Evolutionary conservation across 352 stramenopile species (phyloP), one percentile per base, ranked within the genome.

Genomic region (Pythium aquatile): DNA sequence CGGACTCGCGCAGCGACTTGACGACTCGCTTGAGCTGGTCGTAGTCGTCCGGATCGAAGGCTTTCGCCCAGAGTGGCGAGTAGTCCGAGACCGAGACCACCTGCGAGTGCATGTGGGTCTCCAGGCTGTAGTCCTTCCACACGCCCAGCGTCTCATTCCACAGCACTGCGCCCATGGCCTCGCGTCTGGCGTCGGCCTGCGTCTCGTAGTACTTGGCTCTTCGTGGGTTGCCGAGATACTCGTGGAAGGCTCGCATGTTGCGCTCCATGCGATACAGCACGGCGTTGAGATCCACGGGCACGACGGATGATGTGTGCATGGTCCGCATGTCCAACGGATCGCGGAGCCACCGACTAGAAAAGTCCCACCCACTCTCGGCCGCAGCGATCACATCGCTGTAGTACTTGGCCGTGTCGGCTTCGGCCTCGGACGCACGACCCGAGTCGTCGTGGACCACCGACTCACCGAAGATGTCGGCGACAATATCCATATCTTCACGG

Each of bases 341-440:
- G 39, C 73, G 65, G 10, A 96, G 59, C 90, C 90, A 97, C 24
- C 90, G 83, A 55, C 84, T 95, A 62, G 79, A 93, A 58, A 97
- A 97, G 66, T 97, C 90, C 90, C 90, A 97, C 1, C 90, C 90
- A n/a, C 83, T 94, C 72, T 96, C 90, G 7, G 90, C 85, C 14
- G 83, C 90, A 20, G 82, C 80, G 46, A 89, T 91, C 39, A 96
- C 77, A 63, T 94, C 81, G 49, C 87, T 88, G 72, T 93, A 97
- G 64, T 91, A 93, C 51, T 74, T 74, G 54, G 77, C 75, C 59
- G 91, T 90, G 62, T 86, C 77, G 10, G 65, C 65, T 46, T 88
- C 69, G 0, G 66, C 83, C 33, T 69, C 66, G 0, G 56, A 58
- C 32, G 75, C 78, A 42, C 77, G 72, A 17, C 72, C 70, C 14